Evolutionary conservation across 2,329 filamentous ascomycete genomes (phyloP).

Genomic region (Lasiodiplodia gonubiensis): DNA sequence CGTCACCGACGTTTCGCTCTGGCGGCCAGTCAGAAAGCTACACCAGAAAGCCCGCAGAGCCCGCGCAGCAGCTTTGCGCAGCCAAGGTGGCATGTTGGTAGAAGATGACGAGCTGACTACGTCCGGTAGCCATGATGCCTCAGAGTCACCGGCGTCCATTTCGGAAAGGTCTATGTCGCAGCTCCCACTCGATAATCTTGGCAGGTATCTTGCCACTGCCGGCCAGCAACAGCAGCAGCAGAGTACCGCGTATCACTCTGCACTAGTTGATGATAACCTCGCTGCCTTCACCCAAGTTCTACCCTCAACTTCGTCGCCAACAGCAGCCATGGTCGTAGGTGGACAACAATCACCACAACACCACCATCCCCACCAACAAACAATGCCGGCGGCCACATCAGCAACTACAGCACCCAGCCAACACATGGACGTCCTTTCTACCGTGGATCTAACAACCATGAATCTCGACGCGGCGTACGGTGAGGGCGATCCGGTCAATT

Average conservation of each 20-base stretch:
- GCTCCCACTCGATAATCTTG: constrained; percentile 14
- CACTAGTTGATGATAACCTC: background rate
- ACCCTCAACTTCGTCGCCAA: background rate
- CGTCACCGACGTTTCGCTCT: constrained; percentile 26
- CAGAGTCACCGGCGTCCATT: background rate
- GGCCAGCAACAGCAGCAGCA: background rate
- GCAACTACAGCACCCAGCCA: background rate
- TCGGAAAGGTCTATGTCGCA: background rate
- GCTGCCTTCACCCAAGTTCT: background rate
- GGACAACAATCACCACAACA: background rate
- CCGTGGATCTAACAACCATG: constrained; percentile 13
- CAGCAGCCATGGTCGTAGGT: background rate
- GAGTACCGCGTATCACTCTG: background rate
- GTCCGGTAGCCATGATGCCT: background rate
- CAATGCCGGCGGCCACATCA: background rate
- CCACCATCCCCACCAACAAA: background rate
- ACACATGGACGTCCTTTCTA: background rate
- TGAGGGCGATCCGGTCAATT: constrained; percentile 26
- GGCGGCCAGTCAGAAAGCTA: constrained; percentile 27
- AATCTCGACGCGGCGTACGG: background rate
- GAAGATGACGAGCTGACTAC: background rate
- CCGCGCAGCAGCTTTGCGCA: constrained; percentile 4
- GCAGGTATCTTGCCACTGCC: background rate
- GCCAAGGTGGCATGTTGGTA: too few relatives aligned
- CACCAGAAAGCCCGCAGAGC: constrained; percentile 21